A percentile compares a stretch with the other conserved stretches of the same genome.
These are phyloP conservation scores for Colletotrichum incanum DNA, from an alignment of 2,329 filamentous ascomycete species.

Conservation along the genomic window DNA sequence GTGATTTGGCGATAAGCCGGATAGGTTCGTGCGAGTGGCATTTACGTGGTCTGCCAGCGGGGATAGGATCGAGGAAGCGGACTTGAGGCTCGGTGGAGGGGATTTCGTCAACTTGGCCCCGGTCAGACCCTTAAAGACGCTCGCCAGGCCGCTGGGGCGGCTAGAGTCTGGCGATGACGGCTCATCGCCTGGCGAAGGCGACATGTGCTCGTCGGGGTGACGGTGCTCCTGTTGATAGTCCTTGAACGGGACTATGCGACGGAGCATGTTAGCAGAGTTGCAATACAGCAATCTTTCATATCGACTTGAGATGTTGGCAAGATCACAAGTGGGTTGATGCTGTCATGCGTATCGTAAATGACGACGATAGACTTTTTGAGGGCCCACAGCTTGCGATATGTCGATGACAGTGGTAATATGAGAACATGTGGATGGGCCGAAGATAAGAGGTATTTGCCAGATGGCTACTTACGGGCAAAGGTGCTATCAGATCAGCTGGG, in stretches of 20 bases:
- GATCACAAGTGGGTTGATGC: conserved; percentile 10
- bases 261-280: conserved; percentile 41
- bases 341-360: conserved; percentile 28
- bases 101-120: conserved; percentile 69
- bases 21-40: conserved; percentile 56
- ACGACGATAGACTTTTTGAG: conserved; percentile 17
- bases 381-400: conserved; percentile 25
- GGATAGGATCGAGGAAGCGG: conserved; percentile 53
- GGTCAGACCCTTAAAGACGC: conserved; percentile 76
- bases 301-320: conserved; percentile 18
- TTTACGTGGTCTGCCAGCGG: conserved; percentile 63
- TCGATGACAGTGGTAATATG: conserved; percentile 8
- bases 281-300: conserved; percentile 26
- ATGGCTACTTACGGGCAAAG: conserved; percentile 32
- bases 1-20: conserved; percentile 66
- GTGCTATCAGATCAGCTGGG: conserved; percentile 27
- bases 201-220: conserved; percentile 68
- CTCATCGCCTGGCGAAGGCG: conserved; percentile 72
- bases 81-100: conserved; percentile 60
- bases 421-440: background rate
- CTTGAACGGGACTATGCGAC: conserved; percentile 38
- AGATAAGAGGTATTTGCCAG: conserved; percentile 6
- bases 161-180: conserved; percentile 69
- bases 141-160: conserved; percentile 71
- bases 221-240: conserved; percentile 21